Base-by-base conservation (phyloP, 352 stramenopile genomes). In the Phytophthora constricta region DNA sequence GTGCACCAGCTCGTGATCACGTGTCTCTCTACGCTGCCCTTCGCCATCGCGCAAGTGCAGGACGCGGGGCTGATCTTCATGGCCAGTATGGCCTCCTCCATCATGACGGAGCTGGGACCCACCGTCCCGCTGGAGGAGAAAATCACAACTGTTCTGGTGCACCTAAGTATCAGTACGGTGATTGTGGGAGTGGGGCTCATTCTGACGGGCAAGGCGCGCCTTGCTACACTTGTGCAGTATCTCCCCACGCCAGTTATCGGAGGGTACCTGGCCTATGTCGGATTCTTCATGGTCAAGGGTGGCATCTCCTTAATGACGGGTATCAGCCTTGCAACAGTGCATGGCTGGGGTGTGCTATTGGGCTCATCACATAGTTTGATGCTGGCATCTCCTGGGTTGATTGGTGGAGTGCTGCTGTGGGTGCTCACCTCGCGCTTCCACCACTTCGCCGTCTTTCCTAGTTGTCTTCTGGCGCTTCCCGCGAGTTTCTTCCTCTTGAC, bases 21-120 rank as follows among this genome's bases (percentile, higher is more conserved):
- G 10, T 72, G 71, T 13, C 85, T 97, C 49, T 98, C 86, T n/a
- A 89, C 88, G 20, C 75, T 99, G 41, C 87, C 91, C 4, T 99
- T 98, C 74, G 96, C 97, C 3, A 97, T 99, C 43, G 97, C 93
- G 23, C 96, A 98, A 71, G 97, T 99, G 0, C 97, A 99, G 75
- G 96, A 99, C 72, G 96, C 96, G 9, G 97, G 79, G 10, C 86
- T 99, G 28, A 99, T 99, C 58, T 99, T 99, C 75, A 78, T 99
- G 23, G 91, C 82, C 28, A 85, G 79, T 46, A 99, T 99, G 81
- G 91, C 97, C 3, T 81, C 93, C 16, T 92, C 74, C 20, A 96
- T 98, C 68, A 96, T 96, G 79, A 87, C 68, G 28, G 70, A 74
- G 74, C 87, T 86, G 47, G 86, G 84, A 3, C 66, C 90, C 11